These are phyloP conservation scores for Podila verticillata DNA, from an alignment of 192 early-diverging fungal species.

Conservation along the genomic window DNA sequence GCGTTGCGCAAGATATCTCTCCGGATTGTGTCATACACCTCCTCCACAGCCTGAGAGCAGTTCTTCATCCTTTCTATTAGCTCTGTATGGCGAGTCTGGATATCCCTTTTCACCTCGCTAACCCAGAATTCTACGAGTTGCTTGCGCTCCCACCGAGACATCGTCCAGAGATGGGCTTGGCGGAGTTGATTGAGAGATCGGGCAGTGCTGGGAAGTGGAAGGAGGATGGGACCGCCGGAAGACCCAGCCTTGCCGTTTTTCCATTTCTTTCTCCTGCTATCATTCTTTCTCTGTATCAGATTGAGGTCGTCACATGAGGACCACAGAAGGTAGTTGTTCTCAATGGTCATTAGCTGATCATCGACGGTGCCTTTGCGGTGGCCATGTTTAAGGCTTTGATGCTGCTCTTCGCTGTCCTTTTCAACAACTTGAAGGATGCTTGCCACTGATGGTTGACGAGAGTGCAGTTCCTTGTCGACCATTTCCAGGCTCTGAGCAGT, in stretches of 20 bases:
- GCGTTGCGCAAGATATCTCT: constrained; percentile 27
- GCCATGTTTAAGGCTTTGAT: background rate
- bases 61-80: constrained; percentile 25
- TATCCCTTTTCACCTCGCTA: constrained; percentile 13
- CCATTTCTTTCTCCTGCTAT: background rate
- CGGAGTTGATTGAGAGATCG: constrained; percentile 1
- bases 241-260: background rate
- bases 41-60: background rate
- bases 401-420: background rate
- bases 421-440: background rate
- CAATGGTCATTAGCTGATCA: too few relatives aligned
- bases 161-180: constrained; percentile 56
- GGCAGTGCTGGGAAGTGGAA: background rate
- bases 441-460: background rate
- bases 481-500: constrained; percentile 1
- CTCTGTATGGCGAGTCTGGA: constrained; percentile 16
- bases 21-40: constrained; percentile 43
- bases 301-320: too few relatives aligned
- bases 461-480: background rate
- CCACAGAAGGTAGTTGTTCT: too few relatives aligned
- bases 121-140: constrained; percentile 52
- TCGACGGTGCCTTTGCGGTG: too few relatives aligned
- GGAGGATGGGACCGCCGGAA: constrained; percentile 1
- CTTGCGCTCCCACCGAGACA: constrained; percentile 55
- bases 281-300: too few relatives aligned